Percentiles rank a stretch among this genome's conserved stretches.
Evolutionary conservation across 176 grass and related monocot genomes (phyloP).

Genomic region (Coix lacrymajobi): DNA sequence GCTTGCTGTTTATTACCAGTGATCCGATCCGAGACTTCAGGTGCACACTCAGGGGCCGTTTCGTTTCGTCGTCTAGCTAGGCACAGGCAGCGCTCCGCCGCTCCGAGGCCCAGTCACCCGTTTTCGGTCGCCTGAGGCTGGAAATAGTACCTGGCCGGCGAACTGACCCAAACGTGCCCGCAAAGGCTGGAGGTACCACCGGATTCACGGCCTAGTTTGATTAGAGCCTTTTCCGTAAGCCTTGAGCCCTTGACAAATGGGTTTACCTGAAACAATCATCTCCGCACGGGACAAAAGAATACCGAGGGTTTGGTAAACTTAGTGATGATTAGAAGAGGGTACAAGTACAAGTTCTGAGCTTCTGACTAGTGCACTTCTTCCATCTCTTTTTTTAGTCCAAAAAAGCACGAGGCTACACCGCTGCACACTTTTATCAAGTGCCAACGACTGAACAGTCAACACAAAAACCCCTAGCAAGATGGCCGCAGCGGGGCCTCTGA

Average conservation of each 20-base stretch:
- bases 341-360: background rate
- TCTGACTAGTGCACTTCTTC: no score
- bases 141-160: background rate
- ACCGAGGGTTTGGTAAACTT: background rate
- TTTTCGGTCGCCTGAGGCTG: background rate
- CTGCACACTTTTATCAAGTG: no score
- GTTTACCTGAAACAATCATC: background rate
- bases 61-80: background rate
- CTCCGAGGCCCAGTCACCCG: background rate
- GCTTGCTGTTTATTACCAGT: no score
- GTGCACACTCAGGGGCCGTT: background rate
- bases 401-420: no score
- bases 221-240: slow-evolving; percentile 4
- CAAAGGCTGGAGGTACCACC: background rate
- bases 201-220: slow-evolving; percentile 7
- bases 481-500: no score
- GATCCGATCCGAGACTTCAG: background rate
- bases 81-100: no score
- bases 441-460: background rate
- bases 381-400: background rate
- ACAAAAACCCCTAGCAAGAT: no score
- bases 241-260: background rate
- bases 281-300: background rate
- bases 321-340: background rate
- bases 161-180: background rate